Base-by-base conservation (phyloP, 2,329 filamentous ascomycete species). In the Ceratocystiopsis minuta region DNA sequence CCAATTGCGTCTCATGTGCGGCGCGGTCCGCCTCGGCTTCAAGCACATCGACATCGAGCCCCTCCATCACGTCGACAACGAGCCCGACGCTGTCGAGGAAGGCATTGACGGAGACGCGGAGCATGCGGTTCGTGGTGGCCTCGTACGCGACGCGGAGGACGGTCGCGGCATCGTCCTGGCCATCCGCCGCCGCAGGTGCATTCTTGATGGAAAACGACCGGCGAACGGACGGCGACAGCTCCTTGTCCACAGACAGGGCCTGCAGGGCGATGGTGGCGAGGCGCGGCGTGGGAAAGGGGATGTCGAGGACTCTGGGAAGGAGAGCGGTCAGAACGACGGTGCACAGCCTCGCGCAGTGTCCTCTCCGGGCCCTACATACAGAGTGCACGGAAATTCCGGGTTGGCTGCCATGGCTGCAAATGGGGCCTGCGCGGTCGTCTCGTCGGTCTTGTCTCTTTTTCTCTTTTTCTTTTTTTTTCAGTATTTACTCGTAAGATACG, bases 111-210 rank as follows among this genome's bases (percentile, higher is more conserved):
- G 88, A 83, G 3, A 98, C 90, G 37, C 90, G 78, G 44, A 98
- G 69, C 88, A 96, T 96, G 51, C 90, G 79, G 57, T 95, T 94
- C 16, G 90, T 96, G 0, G 85, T 85, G 1, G 90, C 90, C 42
- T 69, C 72, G 61, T 96, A 96, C 46, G 80, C 71, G 11, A 83
- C 80, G 46, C 70, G 67, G 39, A 96, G 65, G 5, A 87, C 60
- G 17, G 54, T 60, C 16, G 57, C 53, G 35, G 56, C 55, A 24
- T 49, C 45, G 18, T 46, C 43, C 9, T 6, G 24, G 10, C 2
- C 36, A n/a, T 18, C 16, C 32, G 42, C 40, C 16, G 16, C 14
- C 4, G 11, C 16, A 6, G 9, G 13, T 3, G 3, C 36, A 16
- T 41, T 38, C n/a, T 35, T 35, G 24, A 62, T 60, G 35, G 68